Evolutionary conservation across 129 eudicot genomes (phyloP).

Genomic region (Smallanthus sonchifolius): DNA sequence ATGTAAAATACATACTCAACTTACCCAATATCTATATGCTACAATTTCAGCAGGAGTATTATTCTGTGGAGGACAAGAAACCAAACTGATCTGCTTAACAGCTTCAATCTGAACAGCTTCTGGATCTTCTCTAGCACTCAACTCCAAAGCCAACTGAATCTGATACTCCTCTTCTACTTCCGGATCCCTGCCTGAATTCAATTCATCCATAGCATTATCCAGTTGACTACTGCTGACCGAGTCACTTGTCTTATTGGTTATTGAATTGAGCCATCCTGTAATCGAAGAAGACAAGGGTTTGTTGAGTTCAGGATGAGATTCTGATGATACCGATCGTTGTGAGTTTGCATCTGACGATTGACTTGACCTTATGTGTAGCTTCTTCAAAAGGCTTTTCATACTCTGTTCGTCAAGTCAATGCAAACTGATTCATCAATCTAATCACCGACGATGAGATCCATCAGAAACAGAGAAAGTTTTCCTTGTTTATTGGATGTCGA

Average conservation of each 20-base stretch:
- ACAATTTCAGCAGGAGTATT: slow-evolving; percentile 71
- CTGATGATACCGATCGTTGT: slow-evolving; percentile 6
- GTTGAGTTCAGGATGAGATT: slow-evolving; percentile 15
- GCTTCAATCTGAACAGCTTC: slow-evolving; percentile 97
- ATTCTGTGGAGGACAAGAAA: slow-evolving; percentile 48
- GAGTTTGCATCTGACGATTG: slow-evolving; percentile 47
- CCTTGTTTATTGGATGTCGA: too few species aligned
- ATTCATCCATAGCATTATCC: slow-evolving; percentile 68
- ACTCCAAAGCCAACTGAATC: slow-evolving; percentile 82
- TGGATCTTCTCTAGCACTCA: slow-evolving; percentile 96
- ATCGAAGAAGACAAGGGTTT: slow-evolving; percentile 65
- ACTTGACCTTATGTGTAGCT: slow-evolving; percentile 56
- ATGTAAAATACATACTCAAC: neutral
- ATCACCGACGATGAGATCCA: slow-evolving; percentile 26
- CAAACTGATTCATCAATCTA: slow-evolving; percentile 38
- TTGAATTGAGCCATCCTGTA: slow-evolving; percentile 86
- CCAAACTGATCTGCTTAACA: slow-evolving; percentile 96
- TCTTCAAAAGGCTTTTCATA: slow-evolving; percentile 85
- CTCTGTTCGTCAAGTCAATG: slow-evolving; percentile 19
- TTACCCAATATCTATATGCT: slow-evolving; percentile 50
- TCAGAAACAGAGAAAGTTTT: neutral
- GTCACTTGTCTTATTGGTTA: slow-evolving; percentile 60
- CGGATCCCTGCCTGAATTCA: slow-evolving; percentile 62
- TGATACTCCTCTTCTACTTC: slow-evolving; percentile 87
- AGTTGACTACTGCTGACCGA: slow-evolving; percentile 63